phyloP scores from a whole-genome alignment of 805 yeast species.

The Debaryomyces maramus region DNA sequence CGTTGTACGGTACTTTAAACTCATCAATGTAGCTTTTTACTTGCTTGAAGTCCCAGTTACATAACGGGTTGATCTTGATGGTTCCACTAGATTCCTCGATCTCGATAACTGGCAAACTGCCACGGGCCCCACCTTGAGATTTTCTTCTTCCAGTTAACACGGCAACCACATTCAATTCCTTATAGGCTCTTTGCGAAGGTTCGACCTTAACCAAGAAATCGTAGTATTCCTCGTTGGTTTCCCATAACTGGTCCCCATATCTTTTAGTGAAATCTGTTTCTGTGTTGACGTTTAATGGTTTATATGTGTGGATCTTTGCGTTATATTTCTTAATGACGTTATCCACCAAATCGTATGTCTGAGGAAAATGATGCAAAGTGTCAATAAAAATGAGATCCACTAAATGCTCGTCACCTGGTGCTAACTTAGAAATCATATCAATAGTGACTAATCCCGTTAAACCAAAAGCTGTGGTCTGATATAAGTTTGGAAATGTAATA shows the following conservation, averaged over 20 bases:
- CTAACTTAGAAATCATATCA: slow-evolving; percentile 69
- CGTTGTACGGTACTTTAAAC: slow-evolving; percentile 82
- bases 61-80: slow-evolving; percentile 85
- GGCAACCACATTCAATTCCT: slow-evolving; percentile 69
- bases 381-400: slow-evolving; percentile 83
- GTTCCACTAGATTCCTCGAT: slow-evolving; percentile 67
- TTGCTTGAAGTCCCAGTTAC: slow-evolving; percentile 74
- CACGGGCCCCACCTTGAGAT: slow-evolving; percentile 86
- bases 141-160: slow-evolving; percentile 90
- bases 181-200: slow-evolving; percentile 84
- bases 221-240: slow-evolving; percentile 72
- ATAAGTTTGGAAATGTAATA: slow-evolving; percentile 77
- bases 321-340: slow-evolving; percentile 55
- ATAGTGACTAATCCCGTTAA: slow-evolving; percentile 86
- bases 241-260: slow-evolving; percentile 84
- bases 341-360: slow-evolving; percentile 74
- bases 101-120: slow-evolving; percentile 71
- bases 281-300: slow-evolving; percentile 57
- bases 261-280: slow-evolving; percentile 63
- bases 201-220: slow-evolving; percentile 91
- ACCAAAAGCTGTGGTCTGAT: slow-evolving; percentile 94
- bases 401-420: slow-evolving; percentile 27
- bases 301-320: slow-evolving; percentile 61
- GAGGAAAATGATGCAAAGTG: slow-evolving; percentile 93
- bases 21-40: slow-evolving; percentile 69